Conservation (phyloP, 495 filamentous ascomycete genomes). For the Extremus antarcticus region DNA sequence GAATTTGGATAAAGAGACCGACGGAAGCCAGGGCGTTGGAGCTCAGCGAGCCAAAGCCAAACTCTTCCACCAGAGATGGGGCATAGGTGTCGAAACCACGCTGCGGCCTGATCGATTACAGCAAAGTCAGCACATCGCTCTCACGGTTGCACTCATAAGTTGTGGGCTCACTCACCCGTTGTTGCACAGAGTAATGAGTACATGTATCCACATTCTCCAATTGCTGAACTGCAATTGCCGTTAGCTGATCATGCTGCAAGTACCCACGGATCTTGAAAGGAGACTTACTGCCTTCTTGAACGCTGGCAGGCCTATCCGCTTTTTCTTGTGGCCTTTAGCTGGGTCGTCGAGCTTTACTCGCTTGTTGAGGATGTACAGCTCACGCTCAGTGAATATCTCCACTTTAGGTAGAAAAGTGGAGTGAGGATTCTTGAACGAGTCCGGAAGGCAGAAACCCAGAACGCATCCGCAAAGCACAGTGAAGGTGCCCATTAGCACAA, state of each 20-base stretch:
- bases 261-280: not conserved
- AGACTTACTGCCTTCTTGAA: conserved; percentile 14
- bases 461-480: conserved; percentile 21
- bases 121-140: not conserved
- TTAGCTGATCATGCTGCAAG: not conserved
- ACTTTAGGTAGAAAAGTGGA: not conserved
- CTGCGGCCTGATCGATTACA: not conserved
- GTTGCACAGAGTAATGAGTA: conserved; percentile 32
- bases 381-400: conserved; percentile 20
- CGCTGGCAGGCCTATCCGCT: conserved; percentile 1
- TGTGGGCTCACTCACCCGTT: not conserved
- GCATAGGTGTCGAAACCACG: conserved; percentile 36
- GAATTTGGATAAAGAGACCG: conserved; percentile 32
- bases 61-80: conserved; percentile 28
- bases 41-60: conserved; percentile 27
- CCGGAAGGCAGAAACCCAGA: conserved; percentile 41
- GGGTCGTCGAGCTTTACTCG: conserved; percentile 34
- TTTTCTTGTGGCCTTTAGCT: conserved; percentile 10
- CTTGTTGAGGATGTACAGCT: conserved; percentile 29
- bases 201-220: conserved; percentile 34
- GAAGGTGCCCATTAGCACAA: conserved; percentile 2
- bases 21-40: conserved; percentile 33
- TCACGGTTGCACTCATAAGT: too few species aligned
- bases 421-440: conserved; percentile 5
- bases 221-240: conserved; percentile 34